These are phyloP conservation scores for Aspergillus sergii DNA, from an alignment of 2,329 filamentous ascomycete genomes.

Conservation along the genomic window DNA sequence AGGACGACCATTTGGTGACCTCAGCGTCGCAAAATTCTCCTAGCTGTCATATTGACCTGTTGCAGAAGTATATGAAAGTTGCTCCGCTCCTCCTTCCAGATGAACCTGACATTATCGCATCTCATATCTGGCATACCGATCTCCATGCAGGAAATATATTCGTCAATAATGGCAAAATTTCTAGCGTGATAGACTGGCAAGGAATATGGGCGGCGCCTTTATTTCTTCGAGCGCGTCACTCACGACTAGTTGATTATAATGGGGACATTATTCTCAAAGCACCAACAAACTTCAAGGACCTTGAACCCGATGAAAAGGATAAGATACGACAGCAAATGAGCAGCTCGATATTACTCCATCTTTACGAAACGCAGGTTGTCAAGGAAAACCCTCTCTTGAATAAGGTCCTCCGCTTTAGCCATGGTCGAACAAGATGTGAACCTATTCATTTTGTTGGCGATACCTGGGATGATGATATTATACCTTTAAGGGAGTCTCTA, in stretches of 20 bases:
- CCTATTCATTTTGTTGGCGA: slow-evolving; percentile 22
- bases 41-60: slow-evolving; percentile 34
- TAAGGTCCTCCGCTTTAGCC: slow-evolving; percentile 17
- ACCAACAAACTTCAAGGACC: slow-evolving; percentile 26
- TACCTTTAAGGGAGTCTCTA: slow-evolving; percentile 27
- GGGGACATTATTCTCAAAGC: slow-evolving; percentile 27
- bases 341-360: slow-evolving; percentile 26
- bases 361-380: slow-evolving; percentile 23
- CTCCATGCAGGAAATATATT: slow-evolving; percentile 45
- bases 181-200: slow-evolving; percentile 49
- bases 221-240: slow-evolving; percentile 26
- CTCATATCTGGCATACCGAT: slow-evolving; percentile 46
- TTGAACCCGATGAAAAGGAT: slow-evolving; percentile 18
- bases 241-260: slow-evolving; percentile 29
- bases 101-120: slow-evolving; percentile 22
- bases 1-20: slow-evolving; percentile 24
- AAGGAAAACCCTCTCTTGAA: slow-evolving; percentile 18
- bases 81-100: slow-evolving; percentile 33
- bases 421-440: slow-evolving; percentile 23
- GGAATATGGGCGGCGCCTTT: slow-evolving; percentile 33
- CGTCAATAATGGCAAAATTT: slow-evolving; percentile 36
- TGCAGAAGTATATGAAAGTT: slow-evolving; percentile 36
- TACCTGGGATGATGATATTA: slow-evolving; percentile 29
- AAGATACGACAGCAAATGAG: slow-evolving; percentile 21
- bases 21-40: slow-evolving; percentile 33